A percentile compares a stretch with the other conserved stretches of the same genome.
phyloP scores from a whole-genome alignment of 2,329 filamentous ascomycete species.

The Cladophialophora exuberans region DNA sequence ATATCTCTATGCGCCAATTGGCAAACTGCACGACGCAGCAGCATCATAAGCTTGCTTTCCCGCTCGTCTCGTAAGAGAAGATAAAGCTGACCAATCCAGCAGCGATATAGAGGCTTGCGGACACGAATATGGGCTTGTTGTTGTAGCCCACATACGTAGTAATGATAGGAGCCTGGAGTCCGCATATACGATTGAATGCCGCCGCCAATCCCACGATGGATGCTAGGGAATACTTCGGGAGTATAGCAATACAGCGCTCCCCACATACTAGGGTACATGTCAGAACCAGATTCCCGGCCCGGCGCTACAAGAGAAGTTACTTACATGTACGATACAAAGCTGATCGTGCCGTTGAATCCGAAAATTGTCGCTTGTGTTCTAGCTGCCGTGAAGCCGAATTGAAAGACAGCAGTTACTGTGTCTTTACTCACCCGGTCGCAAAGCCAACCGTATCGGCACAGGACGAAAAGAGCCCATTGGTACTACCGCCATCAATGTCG shows the following conservation, averaged over 20 bases:
- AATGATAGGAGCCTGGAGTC: slow-evolving; percentile 68
- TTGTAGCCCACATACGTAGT: slow-evolving; percentile 27
- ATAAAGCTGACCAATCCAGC: slow-evolving; percentile 18
- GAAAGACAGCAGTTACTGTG: slow-evolving; percentile 67
- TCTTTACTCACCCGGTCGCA: slow-evolving; percentile 61
- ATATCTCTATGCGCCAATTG: background rate
- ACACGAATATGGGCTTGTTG: slow-evolving; percentile 42
- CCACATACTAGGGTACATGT: slow-evolving; percentile 16
- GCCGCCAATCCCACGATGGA: slow-evolving; percentile 74
- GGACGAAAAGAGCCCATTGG: slow-evolving; percentile 79
- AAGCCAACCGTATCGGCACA: slow-evolving; percentile 86
- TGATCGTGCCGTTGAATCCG: slow-evolving; percentile 70
- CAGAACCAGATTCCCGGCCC: no score
- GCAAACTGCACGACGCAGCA: background rate
- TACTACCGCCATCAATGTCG: slow-evolving; percentile 52
- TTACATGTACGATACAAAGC: slow-evolving; percentile 65
- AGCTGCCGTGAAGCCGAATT: slow-evolving; percentile 74
- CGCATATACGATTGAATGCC: slow-evolving; percentile 72
- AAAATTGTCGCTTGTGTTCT: slow-evolving; percentile 64
- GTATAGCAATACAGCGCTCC: slow-evolving; percentile 77
- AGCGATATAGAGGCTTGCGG: slow-evolving; percentile 40
- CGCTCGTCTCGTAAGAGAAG: slow-evolving; percentile 22
- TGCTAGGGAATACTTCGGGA: slow-evolving; percentile 67
- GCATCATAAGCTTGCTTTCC: slow-evolving; percentile 24
- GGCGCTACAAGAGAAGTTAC: no score